Percentiles rank a stretch among this genome's conserved stretches.
Conservation (phyloP, 331 rosid genomes). For the Quercus lobata region DNA sequence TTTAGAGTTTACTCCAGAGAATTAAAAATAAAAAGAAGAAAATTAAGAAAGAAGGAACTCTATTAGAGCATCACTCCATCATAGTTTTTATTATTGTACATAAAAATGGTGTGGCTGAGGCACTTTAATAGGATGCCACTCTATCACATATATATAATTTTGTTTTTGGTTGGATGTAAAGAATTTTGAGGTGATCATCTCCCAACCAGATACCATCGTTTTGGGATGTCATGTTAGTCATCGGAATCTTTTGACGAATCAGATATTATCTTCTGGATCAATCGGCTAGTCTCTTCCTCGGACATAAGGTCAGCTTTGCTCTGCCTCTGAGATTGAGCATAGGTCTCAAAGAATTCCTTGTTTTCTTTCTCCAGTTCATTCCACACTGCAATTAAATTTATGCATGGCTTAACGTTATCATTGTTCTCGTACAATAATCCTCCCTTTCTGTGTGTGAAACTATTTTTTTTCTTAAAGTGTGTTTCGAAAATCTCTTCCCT, state of each 20-base stretch:
- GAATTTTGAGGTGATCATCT: background rate
- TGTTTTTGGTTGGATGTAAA: slow-evolving; percentile 11
- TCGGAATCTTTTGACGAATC: slow-evolving; percentile 60
- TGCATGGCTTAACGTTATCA: background rate
- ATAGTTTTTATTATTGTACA: too few relatives aligned
- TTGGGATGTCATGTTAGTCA: slow-evolving; percentile 24
- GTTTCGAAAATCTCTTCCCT: too few relatives aligned
- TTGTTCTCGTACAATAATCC: background rate
- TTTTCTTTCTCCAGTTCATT: slow-evolving; percentile 87
- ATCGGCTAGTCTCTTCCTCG: slow-evolving; percentile 75
- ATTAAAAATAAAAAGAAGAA: too few relatives aligned
- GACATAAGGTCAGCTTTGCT: slow-evolving; percentile 65
- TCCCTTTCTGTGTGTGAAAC: too few relatives aligned
- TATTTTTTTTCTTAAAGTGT: too few relatives aligned
- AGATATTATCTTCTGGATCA: slow-evolving; percentile 73
- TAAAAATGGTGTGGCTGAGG: too few relatives aligned
- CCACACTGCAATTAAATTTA: slow-evolving; percentile 62
- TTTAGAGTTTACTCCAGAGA: too few relatives aligned
- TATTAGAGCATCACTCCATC: too few relatives aligned
- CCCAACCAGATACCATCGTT: slow-evolving; percentile 32
- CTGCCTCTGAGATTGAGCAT: slow-evolving; percentile 47
- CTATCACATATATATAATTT: background rate
- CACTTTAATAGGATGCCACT: too few relatives aligned
- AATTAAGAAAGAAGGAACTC: too few relatives aligned
- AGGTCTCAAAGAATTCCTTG: slow-evolving; percentile 74